These are phyloP conservation scores for Coemansia sp. DNA, from an alignment of 192 early-diverging fungal species.

Conservation along the genomic window DNA sequence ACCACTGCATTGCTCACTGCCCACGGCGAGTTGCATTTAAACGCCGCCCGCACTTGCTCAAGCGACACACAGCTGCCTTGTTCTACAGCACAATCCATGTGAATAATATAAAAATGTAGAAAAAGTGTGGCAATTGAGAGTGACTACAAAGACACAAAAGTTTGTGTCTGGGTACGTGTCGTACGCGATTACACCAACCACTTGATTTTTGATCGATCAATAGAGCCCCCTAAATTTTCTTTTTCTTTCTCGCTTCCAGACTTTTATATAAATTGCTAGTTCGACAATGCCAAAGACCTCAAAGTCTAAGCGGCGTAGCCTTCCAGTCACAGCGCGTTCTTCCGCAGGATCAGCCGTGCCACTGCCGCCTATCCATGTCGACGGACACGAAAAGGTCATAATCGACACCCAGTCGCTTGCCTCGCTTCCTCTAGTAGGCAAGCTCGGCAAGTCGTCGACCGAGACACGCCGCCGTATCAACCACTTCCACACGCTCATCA, in stretches of 20 bases:
- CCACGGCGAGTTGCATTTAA: slow-evolving; percentile 33
- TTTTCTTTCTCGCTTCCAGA: too few species aligned
- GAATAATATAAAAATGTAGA: background rate
- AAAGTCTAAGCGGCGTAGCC: slow-evolving; percentile 19
- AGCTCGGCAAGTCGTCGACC: slow-evolving; percentile 63
- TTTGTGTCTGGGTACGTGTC: background rate
- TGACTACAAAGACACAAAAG: background rate
- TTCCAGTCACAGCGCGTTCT: slow-evolving; percentile 26
- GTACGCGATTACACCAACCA: background rate
- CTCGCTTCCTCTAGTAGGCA: slow-evolving; percentile 13
- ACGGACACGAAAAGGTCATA: slow-evolving; percentile 30
- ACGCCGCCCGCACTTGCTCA: slow-evolving; percentile 40
- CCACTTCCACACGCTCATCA: slow-evolving; percentile 81
- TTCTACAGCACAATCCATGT: slow-evolving; percentile 3
- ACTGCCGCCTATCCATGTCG: slow-evolving; percentile 45
- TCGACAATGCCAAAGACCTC: slow-evolving; percentile 33
- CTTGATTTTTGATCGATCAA: background rate
- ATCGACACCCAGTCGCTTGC: slow-evolving; percentile 8
- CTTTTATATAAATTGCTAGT: too few species aligned
- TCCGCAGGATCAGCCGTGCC: background rate
- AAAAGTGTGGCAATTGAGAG: background rate
- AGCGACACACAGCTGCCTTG: slow-evolving; percentile 24
- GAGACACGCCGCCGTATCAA: slow-evolving; percentile 75
- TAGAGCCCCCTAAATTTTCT: background rate
- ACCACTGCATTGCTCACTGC: slow-evolving; percentile 31